These are phyloP conservation scores for Cladosporium sp. DNA, from an alignment of 2,329 filamentous ascomycete species.

Conservation along the genomic window DNA sequence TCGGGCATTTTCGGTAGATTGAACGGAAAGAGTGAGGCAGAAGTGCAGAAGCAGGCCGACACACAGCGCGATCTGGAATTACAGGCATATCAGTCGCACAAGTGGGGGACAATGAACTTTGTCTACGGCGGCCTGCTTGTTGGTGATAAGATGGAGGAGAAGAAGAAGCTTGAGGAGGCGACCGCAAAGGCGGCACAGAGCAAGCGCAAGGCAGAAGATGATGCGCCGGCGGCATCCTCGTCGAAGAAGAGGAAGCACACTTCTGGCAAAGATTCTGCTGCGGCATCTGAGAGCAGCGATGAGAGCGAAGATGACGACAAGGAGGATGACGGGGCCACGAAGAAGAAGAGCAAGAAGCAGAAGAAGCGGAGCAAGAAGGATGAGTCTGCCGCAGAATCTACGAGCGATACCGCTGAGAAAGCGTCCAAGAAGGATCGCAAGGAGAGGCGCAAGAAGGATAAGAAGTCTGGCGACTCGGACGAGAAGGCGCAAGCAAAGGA, in stretches of 20 bases:
- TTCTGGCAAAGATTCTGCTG: constrained; percentile 19
- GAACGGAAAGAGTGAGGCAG: constrained; percentile 79
- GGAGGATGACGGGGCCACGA: constrained; percentile 25
- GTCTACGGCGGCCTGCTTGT: constrained; percentile 75
- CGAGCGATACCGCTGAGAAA: constrained; percentile 36
- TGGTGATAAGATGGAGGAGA: constrained; percentile 51
- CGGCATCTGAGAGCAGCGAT: constrained; percentile 14
- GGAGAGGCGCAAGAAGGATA: constrained; percentile 18
- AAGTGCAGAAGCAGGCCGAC: constrained; percentile 65
- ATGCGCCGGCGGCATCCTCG: not conserved
- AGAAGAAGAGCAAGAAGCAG: constrained; percentile 27
- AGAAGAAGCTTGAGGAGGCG: constrained; percentile 1
- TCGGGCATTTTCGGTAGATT: constrained; percentile 81
- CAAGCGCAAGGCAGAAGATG: constrained; percentile 17
- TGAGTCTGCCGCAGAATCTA: not conserved
- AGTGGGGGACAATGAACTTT: constrained; percentile 79
- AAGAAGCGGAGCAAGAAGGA: constrained; percentile 15
- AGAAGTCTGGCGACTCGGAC: constrained; percentile 22
- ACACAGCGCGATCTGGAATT: constrained; percentile 34
- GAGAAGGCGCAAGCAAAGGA: constrained; percentile 36
- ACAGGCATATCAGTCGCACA: constrained; percentile 67
- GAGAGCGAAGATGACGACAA: constrained; percentile 3
- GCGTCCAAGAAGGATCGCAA: constrained; percentile 30
- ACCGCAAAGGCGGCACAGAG: not conserved
- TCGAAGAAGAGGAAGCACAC: constrained; percentile 21